These are phyloP conservation scores for Hortiboletus flavorubellus DNA, from an alignment of 768 basidiomycete genomes.

Conservation along the genomic window DNA sequence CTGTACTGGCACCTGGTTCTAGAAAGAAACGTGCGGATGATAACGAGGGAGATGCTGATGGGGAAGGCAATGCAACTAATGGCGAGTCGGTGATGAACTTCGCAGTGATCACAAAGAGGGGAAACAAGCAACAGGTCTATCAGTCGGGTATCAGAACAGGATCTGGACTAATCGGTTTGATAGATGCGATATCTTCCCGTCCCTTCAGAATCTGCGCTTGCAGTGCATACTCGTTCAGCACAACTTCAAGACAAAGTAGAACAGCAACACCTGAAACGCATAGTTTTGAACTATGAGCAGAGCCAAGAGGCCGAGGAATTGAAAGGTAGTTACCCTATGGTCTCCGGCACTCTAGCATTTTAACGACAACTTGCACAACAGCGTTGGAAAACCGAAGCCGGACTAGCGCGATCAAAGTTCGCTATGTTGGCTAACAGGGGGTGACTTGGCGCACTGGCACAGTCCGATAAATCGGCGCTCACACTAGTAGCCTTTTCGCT, in stretches of 20 bases:
- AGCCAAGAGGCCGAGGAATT: slow-evolving; percentile 83
- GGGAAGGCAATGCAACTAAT: slow-evolving; percentile 32
- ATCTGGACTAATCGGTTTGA: slow-evolving; percentile 9
- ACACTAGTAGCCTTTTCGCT: slow-evolving; percentile 20
- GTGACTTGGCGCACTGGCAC: slow-evolving; percentile 10
- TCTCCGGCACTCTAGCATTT: not conserved
- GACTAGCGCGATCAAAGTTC: slow-evolving; percentile 69
- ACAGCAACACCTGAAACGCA: slow-evolving; percentile 94
- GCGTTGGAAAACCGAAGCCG: slow-evolving; percentile 71
- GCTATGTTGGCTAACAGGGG: slow-evolving; percentile 58
- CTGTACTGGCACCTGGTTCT: slow-evolving; percentile 63
- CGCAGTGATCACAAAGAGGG: slow-evolving; percentile 87
- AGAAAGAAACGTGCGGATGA: slow-evolving; percentile 68
- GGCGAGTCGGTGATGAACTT: slow-evolving; percentile 72
- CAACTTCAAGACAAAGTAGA: slow-evolving; percentile 94
- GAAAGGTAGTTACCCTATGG: slow-evolving; percentile 47
- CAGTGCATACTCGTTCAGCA: slow-evolving; percentile 85
- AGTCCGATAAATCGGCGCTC: slow-evolving; percentile 18
- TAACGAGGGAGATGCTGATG: slow-evolving; percentile 48
- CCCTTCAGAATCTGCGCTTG: slow-evolving; percentile 82
- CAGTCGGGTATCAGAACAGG: not conserved
- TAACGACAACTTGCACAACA: slow-evolving; percentile 22
- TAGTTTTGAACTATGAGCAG: slow-evolving; percentile 89
- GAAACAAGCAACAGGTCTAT: slow-evolving; percentile 83
- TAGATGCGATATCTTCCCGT: slow-evolving; percentile 87